Evolutionary conservation across 2,329 filamentous ascomycete species (phyloP), one percentile per base, ranked within the genome.

Genomic region (Colletotrichum siamense): DNA sequence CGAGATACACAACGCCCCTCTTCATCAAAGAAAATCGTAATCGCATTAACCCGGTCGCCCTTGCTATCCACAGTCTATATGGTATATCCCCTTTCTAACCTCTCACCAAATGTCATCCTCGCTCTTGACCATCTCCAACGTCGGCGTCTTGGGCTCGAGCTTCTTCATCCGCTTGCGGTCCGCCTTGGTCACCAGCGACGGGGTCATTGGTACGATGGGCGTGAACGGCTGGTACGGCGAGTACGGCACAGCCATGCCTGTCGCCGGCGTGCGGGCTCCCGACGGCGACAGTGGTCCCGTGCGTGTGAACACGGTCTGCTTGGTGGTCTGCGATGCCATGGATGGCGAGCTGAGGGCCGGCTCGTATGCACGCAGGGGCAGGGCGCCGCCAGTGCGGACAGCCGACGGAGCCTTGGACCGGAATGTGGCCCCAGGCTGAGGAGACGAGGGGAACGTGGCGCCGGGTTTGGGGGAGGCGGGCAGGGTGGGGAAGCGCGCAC

Each of bases 221-320:
- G 93, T 94, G 82, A 93, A 95, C 1, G 95, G 95, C 87, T 96
- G 95, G 79, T 96, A 96, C 0, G 95, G 94, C 71, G 91, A 92
- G 83, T 96, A 96, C 3, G 94, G 94, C 26, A 93, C 90, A 2
- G 91, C 89, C 26, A 87, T 88, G 6, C 90, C 91, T 2, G 90
- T 92, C 82, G 87, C 91, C 0, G 94, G 94, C 4, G 92, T 94
- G 62, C 90, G 90, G 28, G 91, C 87, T 1, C 90, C 91, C 1
- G 84, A 85, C 4, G 92, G 92, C 5, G 91, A 91, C 72, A 91
- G 80, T 2, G 90, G 89, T 1, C 84, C 86, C 26, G 85, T 86
- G 36, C 92, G 87, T 80, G 93, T 92, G 77, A 94, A 91, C 2
- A 92, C 90, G 0, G 92, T 94, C 82, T 93, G 91, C 85, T 92